Conservation (phyloP, 306 rosid species). For the Trifolium pratense region DNA sequence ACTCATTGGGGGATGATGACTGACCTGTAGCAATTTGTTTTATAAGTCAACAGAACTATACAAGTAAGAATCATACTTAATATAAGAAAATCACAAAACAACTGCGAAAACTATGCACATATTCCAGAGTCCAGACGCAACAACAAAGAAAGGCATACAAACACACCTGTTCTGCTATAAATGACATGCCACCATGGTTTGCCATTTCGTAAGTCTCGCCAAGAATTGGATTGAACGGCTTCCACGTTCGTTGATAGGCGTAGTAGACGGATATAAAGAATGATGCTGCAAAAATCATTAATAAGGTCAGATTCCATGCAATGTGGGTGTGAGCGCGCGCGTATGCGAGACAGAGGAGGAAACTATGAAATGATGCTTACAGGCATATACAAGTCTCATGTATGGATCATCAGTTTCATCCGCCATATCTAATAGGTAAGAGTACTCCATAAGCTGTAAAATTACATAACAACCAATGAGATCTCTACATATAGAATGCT, state of each 20-base stretch:
- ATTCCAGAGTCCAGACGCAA: conserved; percentile 3
- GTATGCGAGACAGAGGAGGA: background rate
- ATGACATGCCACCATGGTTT: conserved; percentile 77
- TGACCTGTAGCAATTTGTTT: conserved; percentile 60
- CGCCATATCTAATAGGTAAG: conserved; percentile 83
- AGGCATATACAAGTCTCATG: conserved; percentile 83
- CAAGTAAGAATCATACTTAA: conserved; percentile 36
- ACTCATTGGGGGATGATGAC: conserved; percentile 99
- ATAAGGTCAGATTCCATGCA: conserved; percentile 31
- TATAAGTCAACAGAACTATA: conserved; percentile 29
- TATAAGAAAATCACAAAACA: conserved; percentile 4
- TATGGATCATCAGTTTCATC: conserved; percentile 94
- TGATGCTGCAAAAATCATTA: conserved; percentile 72
- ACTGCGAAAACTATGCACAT: conserved; percentile 15
- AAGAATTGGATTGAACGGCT: conserved; percentile 98
- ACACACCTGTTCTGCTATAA: conserved; percentile 88
- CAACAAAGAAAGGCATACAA: background rate
- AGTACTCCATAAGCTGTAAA: conserved; percentile 90
- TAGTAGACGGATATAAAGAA: conserved; percentile 93
- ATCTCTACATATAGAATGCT: conserved; percentile 27
- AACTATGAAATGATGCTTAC: conserved; percentile 51
- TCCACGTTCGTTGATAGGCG: conserved; percentile 92
- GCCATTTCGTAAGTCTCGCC: conserved; percentile 97
- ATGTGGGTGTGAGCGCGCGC: background rate
- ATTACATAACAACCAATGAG: conserved; percentile 19